Conservation (phyloP, 495 filamentous ascomycete genomes). For the Aspergillus leporis region DNA sequence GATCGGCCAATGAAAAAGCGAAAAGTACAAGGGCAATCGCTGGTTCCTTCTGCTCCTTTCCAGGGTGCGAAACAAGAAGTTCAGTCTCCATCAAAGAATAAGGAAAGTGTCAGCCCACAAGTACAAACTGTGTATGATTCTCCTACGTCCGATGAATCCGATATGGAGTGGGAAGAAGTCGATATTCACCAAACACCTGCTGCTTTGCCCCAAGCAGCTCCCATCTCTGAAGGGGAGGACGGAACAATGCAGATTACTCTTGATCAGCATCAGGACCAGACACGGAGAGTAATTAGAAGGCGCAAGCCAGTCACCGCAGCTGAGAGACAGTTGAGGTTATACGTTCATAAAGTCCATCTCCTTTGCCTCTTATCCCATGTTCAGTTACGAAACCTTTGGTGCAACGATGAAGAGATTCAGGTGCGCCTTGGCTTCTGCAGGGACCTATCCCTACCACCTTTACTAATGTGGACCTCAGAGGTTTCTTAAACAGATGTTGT, state of each 20-base stretch:
- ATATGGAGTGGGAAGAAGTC: constrained; percentile 74
- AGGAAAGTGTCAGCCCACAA: constrained; percentile 21
- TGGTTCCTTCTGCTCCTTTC: constrained; percentile 11
- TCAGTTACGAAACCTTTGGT: constrained; percentile 79
- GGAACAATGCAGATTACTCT: constrained; percentile 59
- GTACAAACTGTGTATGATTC: constrained; percentile 49
- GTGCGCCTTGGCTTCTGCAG: constrained; percentile 28
- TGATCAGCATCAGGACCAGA: constrained; percentile 41
- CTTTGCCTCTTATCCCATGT: constrained; percentile 78
- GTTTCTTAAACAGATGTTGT: constrained; percentile 59
- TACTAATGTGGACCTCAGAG: constrained; percentile 27
- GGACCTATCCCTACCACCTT: neutral
- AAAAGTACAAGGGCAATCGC: constrained; percentile 34
- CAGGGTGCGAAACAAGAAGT: constrained; percentile 12
- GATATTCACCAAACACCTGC: constrained; percentile 46
- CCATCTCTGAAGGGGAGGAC: constrained; percentile 27
- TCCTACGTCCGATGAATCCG: constrained; percentile 54
- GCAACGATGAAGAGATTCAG: constrained; percentile 73
- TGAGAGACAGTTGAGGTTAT: constrained; percentile 70
- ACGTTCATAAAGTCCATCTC: constrained; percentile 84
- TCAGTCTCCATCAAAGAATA: constrained; percentile 8
- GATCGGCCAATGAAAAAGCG: constrained; percentile 48
- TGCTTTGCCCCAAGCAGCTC: constrained; percentile 26
- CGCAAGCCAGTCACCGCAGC: constrained; percentile 65
- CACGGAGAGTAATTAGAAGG: constrained; percentile 35